These are phyloP conservation scores for Marsdenia floribunda DNA, from an alignment of 257 asterid species.

Conservation along the genomic window DNA sequence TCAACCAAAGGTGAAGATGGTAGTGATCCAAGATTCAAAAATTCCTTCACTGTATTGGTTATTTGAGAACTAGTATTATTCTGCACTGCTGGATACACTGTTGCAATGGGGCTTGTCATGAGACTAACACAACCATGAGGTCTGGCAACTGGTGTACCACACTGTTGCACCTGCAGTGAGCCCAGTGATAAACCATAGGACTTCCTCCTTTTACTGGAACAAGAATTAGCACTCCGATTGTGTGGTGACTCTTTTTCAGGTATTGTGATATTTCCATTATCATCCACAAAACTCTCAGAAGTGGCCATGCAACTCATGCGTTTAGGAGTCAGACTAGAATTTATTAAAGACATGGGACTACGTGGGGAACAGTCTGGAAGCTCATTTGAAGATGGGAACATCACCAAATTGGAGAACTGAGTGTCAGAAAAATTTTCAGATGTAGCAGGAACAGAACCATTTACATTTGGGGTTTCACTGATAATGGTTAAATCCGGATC, in stretches of 20 bases:
- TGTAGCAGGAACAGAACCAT: conserved; percentile 28
- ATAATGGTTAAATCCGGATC: conserved; percentile 55
- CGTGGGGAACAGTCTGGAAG: conserved; percentile 32
- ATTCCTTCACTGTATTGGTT: conserved; percentile 31
- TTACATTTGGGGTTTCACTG: conserved; percentile 53
- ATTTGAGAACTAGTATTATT: conserved; percentile 22
- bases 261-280: conserved; percentile 25
- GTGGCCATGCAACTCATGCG: conserved; percentile 33
- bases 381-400: conserved; percentile 21
- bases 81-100: conserved; percentile 25
- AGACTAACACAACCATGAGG: conserved; percentile 40
- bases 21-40: conserved; percentile 16
- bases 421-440: conserved; percentile 31
- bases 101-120: conserved; percentile 40
- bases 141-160: conserved; percentile 28
- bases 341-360: conserved; percentile 29
- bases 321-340: conserved; percentile 32
- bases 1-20: conserved; percentile 20
- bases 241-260: conserved; percentile 53
- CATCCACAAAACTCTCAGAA: conserved; percentile 40
- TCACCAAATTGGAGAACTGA: conserved; percentile 36
- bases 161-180: conserved; percentile 29
- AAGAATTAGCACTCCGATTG: conserved; percentile 63
- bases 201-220: conserved; percentile 57
- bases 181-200: conserved; percentile 35